phyloP scores from a whole-genome alignment of 1,284 basidiomycete species.

The Melampsora americana region DNA sequence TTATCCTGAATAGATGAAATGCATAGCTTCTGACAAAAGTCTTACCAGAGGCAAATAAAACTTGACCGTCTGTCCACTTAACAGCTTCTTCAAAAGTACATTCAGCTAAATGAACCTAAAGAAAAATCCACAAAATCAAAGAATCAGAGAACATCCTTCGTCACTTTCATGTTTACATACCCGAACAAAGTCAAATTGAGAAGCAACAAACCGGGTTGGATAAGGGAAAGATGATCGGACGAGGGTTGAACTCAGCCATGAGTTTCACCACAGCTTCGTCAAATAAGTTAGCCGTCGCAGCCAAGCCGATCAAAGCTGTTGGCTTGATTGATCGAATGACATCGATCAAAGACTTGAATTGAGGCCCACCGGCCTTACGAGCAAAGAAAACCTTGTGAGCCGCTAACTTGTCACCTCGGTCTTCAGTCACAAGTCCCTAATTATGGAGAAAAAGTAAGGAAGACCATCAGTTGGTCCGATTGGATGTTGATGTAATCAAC shows the following conservation, averaged over 20 bases:
- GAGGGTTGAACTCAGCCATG: slow-evolving; percentile 79
- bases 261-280: slow-evolving; percentile 68
- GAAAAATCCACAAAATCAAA: background rate
- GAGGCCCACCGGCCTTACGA: slow-evolving; percentile 70
- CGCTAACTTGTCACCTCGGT: slow-evolving; percentile 64
- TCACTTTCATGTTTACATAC: background rate
- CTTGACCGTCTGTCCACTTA: slow-evolving; percentile 60
- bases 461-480: background rate
- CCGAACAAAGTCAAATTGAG: background rate
- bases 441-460: background rate
- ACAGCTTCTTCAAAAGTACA: slow-evolving; percentile 75
- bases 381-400: slow-evolving; percentile 85
- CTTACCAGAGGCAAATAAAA: slow-evolving; percentile 72
- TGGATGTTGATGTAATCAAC: slow-evolving; percentile 8
- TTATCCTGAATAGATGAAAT: background rate
- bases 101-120: slow-evolving; percentile 59
- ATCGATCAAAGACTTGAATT: slow-evolving; percentile 71
- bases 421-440: slow-evolving; percentile 72
- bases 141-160: background rate
- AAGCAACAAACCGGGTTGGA: slow-evolving; percentile 78
- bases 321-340: slow-evolving; percentile 79
- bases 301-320: slow-evolving; percentile 84
- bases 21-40: background rate
- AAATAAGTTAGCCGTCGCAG: slow-evolving; percentile 81
- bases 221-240: slow-evolving; percentile 93